Evolutionary conservation across 139 green algal genomes (phyloP), one percentile per base, ranked within the genome.

Genomic region (Asterochloris erici): DNA sequence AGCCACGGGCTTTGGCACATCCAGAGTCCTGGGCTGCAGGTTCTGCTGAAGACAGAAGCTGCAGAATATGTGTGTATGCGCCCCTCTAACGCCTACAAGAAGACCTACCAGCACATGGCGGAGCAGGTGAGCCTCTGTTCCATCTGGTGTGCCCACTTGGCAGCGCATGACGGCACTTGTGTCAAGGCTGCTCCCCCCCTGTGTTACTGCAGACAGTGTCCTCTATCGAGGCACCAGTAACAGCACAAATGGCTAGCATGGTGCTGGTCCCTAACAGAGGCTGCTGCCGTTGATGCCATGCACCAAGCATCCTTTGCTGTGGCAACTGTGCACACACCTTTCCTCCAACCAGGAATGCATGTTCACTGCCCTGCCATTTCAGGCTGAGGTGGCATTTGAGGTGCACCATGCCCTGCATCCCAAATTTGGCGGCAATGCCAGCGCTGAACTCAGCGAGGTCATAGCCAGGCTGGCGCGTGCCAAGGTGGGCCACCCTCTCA

Each of bases 391-490:
- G n/a, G 2, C 54, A 15, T 16, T 86, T 74, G 82, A 87, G 75
- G 84, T 90, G 60, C 83, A 89, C 71, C 64, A 86, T 62, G 91
- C 87, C 9, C 79, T 95, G 68, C 83, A 82, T 29, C 68, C 87
- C 14, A 79, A 85, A 12, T 69, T 79, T 54, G 88, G 90, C 9
- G 94, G 92, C 54, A 73, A 66, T 38, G 66, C 82, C 0, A 77
- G 85, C 10, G 79, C 89, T 27, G 87, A 75, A 21, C 79, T 94
- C 21, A 91, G 96, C 14, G 90, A 94, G 60, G 88, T 97, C 0
- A 85, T 95, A 27, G 89, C 89, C 62, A 88, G 87, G 66, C 85
- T 97, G 38, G 88, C 91, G 0, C 89, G 93, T 19, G 83, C 87
- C 78, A 95, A 95, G 87, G 88, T 90, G 47, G 13, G 38, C 38